phyloP scores from a whole-genome alignment of 352 stramenopile species.

The Globisporangium alternatum region DNA sequence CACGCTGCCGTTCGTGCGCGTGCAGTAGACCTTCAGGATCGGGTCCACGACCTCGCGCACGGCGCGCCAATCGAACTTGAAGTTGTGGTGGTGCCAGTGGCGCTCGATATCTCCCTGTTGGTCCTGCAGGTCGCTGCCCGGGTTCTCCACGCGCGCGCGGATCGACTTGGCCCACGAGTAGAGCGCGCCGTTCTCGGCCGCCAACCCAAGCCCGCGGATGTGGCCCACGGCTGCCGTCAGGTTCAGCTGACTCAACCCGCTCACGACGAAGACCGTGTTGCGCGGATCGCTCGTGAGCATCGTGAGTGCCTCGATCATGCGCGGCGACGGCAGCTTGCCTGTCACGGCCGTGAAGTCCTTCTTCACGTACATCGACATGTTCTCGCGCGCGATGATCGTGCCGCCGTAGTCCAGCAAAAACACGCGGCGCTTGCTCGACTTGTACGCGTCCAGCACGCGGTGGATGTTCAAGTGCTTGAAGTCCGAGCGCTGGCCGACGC shows the following conservation, averaged over 20 bases:
- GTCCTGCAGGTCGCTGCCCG: not conserved
- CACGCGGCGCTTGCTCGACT: conserved; percentile 83
- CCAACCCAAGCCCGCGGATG: conserved; percentile 91
- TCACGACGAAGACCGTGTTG: conserved; percentile 98
- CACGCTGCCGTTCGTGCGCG: conserved; percentile 94
- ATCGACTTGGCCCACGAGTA: conserved; percentile 89
- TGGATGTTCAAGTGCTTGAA: conserved; percentile 85
- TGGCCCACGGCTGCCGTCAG: conserved; percentile 91
- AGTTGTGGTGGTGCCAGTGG: conserved; percentile 74
- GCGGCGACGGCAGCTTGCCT: conserved; percentile 86
- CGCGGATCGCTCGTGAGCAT: conserved; percentile 87
- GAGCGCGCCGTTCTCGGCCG: conserved; percentile 93
- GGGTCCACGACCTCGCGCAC: conserved; percentile 91
- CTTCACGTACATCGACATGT: conserved; percentile 96
- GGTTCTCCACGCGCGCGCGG: conserved; percentile 37
- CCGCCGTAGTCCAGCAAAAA: conserved; percentile 98
- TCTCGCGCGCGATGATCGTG: conserved; percentile 91
- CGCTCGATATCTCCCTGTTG: conserved; percentile 26
- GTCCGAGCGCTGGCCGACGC: conserved; percentile 61
- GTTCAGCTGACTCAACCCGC: conserved; percentile 90
- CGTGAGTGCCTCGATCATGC: conserved; percentile 88
- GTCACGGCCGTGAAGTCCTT: conserved; percentile 94
- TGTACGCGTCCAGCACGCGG: conserved; percentile 85
- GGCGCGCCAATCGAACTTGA: conserved; percentile 90
- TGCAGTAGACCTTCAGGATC: conserved; percentile 95